Percentiles rank a stretch among this genome's conserved stretches.
phyloP scores from a whole-genome alignment of 2,329 filamentous ascomycete species.

The Pezizomycotina sp. region DNA sequence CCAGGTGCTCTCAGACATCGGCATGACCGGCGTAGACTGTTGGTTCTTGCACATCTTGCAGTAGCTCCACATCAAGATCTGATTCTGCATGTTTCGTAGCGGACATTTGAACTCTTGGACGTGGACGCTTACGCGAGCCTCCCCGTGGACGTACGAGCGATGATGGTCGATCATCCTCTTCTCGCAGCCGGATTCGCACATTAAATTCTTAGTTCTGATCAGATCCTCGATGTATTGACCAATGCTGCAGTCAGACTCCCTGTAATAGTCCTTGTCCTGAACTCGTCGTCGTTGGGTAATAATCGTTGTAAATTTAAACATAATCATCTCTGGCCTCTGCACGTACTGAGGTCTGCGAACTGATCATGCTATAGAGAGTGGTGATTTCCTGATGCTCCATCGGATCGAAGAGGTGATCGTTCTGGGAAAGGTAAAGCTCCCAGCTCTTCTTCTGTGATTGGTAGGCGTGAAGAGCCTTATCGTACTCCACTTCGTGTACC shows the following conservation, averaged over 20 bases:
- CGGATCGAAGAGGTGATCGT: constrained; percentile 78
- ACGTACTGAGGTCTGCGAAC: constrained; percentile 83
- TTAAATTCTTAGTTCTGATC: constrained; percentile 56
- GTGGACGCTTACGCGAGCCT: constrained; percentile 81
- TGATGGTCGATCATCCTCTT: constrained; percentile 84
- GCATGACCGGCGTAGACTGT: constrained; percentile 53
- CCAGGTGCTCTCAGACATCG: constrained; percentile 89
- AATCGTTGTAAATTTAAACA: constrained; percentile 83
- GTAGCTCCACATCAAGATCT: constrained; percentile 93
- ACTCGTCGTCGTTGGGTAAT: constrained; percentile 39
- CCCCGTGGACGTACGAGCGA: constrained; percentile 89
- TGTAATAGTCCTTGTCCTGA: constrained; percentile 43
- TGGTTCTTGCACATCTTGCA: constrained; percentile 86
- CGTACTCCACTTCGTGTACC: constrained; percentile 90
- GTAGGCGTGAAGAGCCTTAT: constrained; percentile 86
- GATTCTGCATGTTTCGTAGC: constrained; percentile 48
- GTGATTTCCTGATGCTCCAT: constrained; percentile 94
- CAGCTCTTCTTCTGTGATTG: constrained; percentile 87
- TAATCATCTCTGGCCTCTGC: constrained; percentile 81
- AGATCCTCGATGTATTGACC: constrained; percentile 92
- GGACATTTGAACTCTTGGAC: constrained; percentile 59
- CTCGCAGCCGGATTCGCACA: constrained; percentile 73
- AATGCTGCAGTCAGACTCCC: constrained; percentile 65
- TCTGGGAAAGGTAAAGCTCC: constrained; percentile 86
- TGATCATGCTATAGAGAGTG: constrained; percentile 83